Evolutionary conservation across 805 yeast genomes (phyloP), one percentile per base, ranked within the genome.

Genomic region (Candida glaebosa): DNA sequence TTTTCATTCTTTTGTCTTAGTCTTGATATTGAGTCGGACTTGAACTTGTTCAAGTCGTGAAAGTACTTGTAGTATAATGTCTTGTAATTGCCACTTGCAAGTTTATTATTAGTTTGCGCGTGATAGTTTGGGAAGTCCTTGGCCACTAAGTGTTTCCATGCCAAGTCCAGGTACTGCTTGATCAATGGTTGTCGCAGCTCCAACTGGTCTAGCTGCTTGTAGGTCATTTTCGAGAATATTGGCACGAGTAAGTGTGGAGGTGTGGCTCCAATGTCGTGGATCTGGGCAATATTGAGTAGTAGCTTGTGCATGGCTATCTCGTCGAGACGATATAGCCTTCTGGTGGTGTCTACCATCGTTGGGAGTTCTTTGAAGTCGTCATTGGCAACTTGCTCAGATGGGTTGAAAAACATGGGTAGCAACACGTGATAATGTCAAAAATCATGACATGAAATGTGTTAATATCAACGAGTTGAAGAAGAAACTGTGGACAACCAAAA

Each of bases 201-300:
- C 0, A 76, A 60, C 5, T 48, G 42, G 26, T 55, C 55, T 14
- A 78, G 57, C 37, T 76, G 71, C 44, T 66, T 70, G 3, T 74
- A 69, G 3, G 68, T 63, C 65, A 76, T 72, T 40, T 66, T 67
- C 43, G 48, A 52, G 9, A 78, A 57, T 1, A 77, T 57, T 0
- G 82, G 80, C 47, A 62, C 68, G 8, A 76, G 59, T 10, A 78
- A 52, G 50, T 75, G 81, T 48, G 67, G 76, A 5, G 65, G 66
- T 5, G 61, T 50, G n/a, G 44, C 35, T 5, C 67, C 67, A 9
- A 60, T 48, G 40, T 57, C 61, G 19, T 46, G 39, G 12, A 61
- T 41, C 33, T 46, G 49, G 14, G 44, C 42, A 10, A 52, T 44
- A 44, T 59, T 52, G 37, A 54, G 59, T 37, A 53, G 46, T 32